Conservation (phyloP, 1,284 basidiomycete genomes). For the Cutaneotrichosporon sp. region DNA sequence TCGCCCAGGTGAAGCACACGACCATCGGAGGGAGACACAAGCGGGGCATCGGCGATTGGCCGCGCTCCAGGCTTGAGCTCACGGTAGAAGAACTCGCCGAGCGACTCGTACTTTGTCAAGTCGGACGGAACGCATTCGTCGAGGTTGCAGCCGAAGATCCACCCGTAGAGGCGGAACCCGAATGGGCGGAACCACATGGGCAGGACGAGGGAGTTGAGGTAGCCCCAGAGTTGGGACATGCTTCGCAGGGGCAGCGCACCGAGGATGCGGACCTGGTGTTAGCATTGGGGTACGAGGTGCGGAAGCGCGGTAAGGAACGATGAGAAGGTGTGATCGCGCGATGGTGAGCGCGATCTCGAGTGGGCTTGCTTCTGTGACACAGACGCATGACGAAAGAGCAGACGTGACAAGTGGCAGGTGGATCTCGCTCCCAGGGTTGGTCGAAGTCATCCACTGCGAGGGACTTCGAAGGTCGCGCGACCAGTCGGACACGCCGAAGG, state of each 20-base stretch:
- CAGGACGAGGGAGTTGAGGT: constrained; percentile 83
- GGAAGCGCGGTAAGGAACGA: not conserved
- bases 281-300: not conserved
- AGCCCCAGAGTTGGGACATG: constrained; percentile 93
- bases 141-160: constrained; percentile 87
- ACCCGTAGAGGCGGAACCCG: constrained; percentile 79
- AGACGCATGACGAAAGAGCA: too few relatives aligned
- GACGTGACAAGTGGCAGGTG: not conserved
- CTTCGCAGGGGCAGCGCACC: constrained; percentile 91
- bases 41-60: constrained; percentile 68
- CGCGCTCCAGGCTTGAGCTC: constrained; percentile 75
- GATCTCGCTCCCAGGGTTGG: not conserved
- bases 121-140: constrained; percentile 81
- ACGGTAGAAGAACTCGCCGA: constrained; percentile 95
- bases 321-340: not conserved
- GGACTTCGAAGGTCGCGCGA: not conserved
- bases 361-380: not conserved
- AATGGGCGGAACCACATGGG: constrained; percentile 91
- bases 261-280: constrained; percentile 78
- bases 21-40: constrained; percentile 93
- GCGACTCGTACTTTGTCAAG: constrained; percentile 68
- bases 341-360: too few relatives aligned
- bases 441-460: not conserved
- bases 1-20: constrained; percentile 87
- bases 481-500: too few relatives aligned